Conservation (phyloP, 2,329 filamentous ascomycete species). For the Phialophora tarda region DNA sequence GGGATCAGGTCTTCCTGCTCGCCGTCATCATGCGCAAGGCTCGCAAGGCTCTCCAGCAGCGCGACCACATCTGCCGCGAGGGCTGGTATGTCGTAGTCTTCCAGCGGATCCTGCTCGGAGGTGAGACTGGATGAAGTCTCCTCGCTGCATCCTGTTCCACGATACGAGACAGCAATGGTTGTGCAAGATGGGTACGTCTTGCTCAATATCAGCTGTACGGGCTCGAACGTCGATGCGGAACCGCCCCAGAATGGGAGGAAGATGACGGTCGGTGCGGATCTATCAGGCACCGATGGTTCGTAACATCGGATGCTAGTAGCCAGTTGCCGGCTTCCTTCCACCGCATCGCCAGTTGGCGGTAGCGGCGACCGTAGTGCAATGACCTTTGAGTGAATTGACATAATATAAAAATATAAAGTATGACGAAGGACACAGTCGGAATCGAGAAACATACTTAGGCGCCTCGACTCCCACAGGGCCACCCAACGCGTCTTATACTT, state of each 20-base stretch:
- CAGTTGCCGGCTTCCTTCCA: not conserved
- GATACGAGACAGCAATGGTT: constrained; percentile 12
- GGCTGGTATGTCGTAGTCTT: not conserved
- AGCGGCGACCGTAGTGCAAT: not conserved
- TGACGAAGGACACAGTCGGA: too few species aligned
- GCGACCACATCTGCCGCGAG: constrained; percentile 7
- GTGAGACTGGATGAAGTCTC: not conserved
- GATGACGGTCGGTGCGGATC: constrained; percentile 6
- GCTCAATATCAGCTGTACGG: not conserved
- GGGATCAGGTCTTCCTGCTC: constrained; percentile 1
- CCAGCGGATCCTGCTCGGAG: not conserved
- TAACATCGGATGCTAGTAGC: constrained; percentile 9
- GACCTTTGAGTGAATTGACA: not conserved
- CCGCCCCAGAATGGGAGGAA: constrained; percentile 23
- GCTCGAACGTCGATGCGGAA: constrained; percentile 17
- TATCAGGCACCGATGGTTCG: not conserved
- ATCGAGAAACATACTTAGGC: too few species aligned
- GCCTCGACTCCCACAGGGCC: too few species aligned
- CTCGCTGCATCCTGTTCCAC: constrained; percentile 8
- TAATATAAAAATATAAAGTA: not conserved
- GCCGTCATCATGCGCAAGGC: not conserved
- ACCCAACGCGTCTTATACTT: too few species aligned
- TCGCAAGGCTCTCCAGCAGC: not conserved
- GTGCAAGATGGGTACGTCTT: not conserved
- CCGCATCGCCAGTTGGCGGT: not conserved